Conservation (phyloP, 495 filamentous ascomycete species). For the Hypoxylon cercidicola region DNA sequence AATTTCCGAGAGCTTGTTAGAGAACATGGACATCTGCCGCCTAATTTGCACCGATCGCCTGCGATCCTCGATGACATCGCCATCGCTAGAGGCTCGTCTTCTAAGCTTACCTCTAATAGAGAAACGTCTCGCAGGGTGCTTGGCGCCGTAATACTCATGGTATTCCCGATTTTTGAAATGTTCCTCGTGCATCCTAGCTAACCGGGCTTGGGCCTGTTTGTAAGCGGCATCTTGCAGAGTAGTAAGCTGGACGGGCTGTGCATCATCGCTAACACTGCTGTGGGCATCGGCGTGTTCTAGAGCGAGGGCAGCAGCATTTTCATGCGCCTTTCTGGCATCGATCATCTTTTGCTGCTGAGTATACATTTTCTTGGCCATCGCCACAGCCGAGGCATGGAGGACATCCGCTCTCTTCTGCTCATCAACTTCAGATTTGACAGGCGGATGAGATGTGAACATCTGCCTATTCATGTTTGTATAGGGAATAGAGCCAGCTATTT, state of each 20-base stretch:
- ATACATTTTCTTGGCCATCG: conserved; percentile 91
- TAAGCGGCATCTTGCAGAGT: conserved; percentile 85
- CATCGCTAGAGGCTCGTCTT: conserved; percentile 76
- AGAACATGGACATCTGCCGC: conserved; percentile 82
- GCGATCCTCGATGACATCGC: conserved; percentile 70
- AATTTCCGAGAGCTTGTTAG: conserved; percentile 71
- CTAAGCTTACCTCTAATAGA: conserved; percentile 64
- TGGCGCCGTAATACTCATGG: conserved; percentile 77
- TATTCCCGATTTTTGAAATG: conserved; percentile 66
- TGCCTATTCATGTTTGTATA: conserved; percentile 64
- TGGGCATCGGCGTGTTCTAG: conserved; percentile 42
- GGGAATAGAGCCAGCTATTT: conserved; percentile 52
- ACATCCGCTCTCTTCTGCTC: conserved; percentile 76
- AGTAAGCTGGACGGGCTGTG: conserved; percentile 55
- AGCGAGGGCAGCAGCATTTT: conserved; percentile 42
- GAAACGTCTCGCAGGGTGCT: conserved; percentile 55
- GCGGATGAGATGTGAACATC: conserved; percentile 81
- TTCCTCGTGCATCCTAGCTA: conserved; percentile 81
- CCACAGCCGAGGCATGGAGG: conserved; percentile 81
- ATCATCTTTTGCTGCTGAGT: conserved; percentile 67
- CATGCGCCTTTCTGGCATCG: conserved; percentile 54
- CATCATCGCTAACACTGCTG: conserved; percentile 47
- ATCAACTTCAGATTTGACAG: conserved; percentile 74
- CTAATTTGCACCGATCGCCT: conserved; percentile 76
- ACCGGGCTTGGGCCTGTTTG: conserved; percentile 81